These are phyloP conservation scores for Eimeria acervulina DNA, from an alignment of 169 alveolate species.

Conservation along the genomic window DNA sequence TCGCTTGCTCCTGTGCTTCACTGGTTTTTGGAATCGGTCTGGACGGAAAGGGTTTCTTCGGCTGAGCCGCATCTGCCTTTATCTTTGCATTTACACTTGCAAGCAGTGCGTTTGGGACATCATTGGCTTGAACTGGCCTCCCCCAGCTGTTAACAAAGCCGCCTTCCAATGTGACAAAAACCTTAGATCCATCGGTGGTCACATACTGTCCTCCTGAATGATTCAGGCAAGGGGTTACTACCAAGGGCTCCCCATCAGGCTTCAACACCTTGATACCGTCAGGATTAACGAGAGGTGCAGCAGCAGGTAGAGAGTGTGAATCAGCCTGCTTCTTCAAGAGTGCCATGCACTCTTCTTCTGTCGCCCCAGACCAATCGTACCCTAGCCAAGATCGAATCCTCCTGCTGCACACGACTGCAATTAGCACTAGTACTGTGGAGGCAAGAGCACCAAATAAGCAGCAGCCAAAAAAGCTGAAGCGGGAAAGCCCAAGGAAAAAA, in stretches of 20 bases:
- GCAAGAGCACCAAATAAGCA: constrained; percentile 66
- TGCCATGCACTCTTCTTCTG: constrained; percentile 45
- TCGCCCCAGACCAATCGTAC: constrained; percentile 68
- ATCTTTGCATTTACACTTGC: constrained; percentile 34
- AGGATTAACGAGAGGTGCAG: constrained; percentile 56
- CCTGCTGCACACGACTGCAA: constrained; percentile 57
- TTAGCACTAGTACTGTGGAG: constrained; percentile 51
- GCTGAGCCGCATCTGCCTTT: not conserved
- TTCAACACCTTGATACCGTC: constrained; percentile 46
- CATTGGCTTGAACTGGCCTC: not conserved
- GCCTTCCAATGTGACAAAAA: constrained; percentile 55
- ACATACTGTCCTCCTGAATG: constrained; percentile 47
- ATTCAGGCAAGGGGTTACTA: constrained; percentile 44
- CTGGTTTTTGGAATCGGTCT: not conserved
- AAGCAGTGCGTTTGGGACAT: constrained; percentile 50
- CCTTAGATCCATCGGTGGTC: constrained; percentile 1
- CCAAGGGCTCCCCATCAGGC: constrained; percentile 51
- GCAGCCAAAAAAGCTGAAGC: constrained; percentile 39
- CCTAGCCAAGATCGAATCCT: constrained; percentile 62
- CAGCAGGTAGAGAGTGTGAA: not conserved
- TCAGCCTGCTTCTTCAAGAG: constrained; percentile 2
- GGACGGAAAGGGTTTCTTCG: not conserved
- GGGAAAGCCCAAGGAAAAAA: constrained; percentile 45
- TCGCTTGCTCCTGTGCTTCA: too few relatives aligned
- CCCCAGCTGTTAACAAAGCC: constrained; percentile 67